phyloP scores from a whole-genome alignment of 192 early-diverging fungal genomes.

The Backusella luteola region DNA sequence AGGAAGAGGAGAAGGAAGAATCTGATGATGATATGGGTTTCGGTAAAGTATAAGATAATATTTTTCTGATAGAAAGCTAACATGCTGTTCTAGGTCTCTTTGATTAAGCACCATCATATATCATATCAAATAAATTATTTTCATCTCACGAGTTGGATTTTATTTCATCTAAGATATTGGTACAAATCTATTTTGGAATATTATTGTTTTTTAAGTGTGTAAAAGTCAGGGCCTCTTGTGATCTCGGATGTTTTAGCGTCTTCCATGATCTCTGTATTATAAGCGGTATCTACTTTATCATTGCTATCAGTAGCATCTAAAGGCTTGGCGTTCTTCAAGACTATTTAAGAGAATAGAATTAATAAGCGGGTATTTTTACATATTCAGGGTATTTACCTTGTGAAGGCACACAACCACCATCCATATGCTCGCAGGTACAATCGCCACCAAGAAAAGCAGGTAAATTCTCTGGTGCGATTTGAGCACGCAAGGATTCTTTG shows the following conservation, averaged over 20 bases:
- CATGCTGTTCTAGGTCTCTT: slow-evolving; percentile 12
- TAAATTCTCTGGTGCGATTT: slow-evolving; percentile 66
- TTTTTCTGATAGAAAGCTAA: not conserved
- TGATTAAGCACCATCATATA: slow-evolving; percentile 16
- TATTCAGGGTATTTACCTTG: slow-evolving; percentile 14
- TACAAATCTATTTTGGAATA: slow-evolving; percentile 2
- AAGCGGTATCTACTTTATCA: slow-evolving; percentile 24
- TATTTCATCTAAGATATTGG: not conserved
- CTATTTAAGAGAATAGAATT: not conserved
- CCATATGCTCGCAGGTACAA: slow-evolving; percentile 73
- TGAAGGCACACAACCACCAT: slow-evolving; percentile 60
- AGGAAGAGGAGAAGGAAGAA: slow-evolving; percentile 72
- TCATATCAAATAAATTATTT: not conserved
- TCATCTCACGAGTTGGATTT: not conserved
- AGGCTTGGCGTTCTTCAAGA: slow-evolving; percentile 25
- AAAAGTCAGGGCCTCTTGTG: slow-evolving; percentile 8
- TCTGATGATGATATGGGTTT: slow-evolving; percentile 79
- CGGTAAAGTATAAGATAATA: slow-evolving; percentile 49
- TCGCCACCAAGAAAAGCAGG: slow-evolving; percentile 70
- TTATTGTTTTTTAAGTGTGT: not conserved
- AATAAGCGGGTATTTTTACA: not conserved
- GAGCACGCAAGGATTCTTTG: slow-evolving; percentile 52
- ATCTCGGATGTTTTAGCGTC: slow-evolving; percentile 15
- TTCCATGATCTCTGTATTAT: slow-evolving; percentile 31
- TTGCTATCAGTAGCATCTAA: slow-evolving; percentile 15